Conservation (phyloP, 345 rosid genomes). For the Bretschneidera sinensis region DNA sequence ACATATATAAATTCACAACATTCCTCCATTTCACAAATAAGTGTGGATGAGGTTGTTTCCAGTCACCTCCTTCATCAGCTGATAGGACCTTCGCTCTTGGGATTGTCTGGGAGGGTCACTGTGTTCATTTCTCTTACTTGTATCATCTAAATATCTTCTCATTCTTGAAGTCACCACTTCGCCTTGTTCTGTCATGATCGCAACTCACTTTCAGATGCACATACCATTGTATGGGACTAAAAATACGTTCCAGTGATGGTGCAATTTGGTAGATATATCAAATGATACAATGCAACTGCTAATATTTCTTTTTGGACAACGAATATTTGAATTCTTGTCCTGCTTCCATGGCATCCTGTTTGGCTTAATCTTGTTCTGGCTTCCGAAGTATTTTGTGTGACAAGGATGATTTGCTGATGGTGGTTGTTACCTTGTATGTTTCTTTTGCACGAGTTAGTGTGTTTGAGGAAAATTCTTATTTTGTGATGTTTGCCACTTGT, state of each 20-base stretch:
- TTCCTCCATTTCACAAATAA: not conserved
- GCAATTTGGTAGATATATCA: not conserved
- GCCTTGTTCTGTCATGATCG: not conserved
- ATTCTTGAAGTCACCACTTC: not conserved
- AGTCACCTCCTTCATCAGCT: not conserved
- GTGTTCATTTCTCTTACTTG: no score
- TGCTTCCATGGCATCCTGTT: not conserved
- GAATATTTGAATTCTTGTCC: not conserved
- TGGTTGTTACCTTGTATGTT: not conserved
- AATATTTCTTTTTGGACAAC: not conserved
- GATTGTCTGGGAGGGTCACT: no score
- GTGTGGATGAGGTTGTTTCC: not conserved
- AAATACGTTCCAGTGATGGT: not conserved
- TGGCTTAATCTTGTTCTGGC: not conserved
- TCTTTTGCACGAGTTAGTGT: not conserved
- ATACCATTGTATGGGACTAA: not conserved
- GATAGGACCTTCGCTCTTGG: no score
- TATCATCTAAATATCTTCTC: no score
- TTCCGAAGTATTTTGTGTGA: no score
- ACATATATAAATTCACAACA: not conserved
- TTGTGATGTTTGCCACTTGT: not conserved
- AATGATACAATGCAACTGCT: not conserved
- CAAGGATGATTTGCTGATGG: not conserved
- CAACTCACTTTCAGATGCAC: not conserved
- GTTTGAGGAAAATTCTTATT: not conserved